Evolutionary conservation across 768 basidiomycete genomes (phyloP).

Genomic region (Rhizopogon vesiculosus): DNA sequence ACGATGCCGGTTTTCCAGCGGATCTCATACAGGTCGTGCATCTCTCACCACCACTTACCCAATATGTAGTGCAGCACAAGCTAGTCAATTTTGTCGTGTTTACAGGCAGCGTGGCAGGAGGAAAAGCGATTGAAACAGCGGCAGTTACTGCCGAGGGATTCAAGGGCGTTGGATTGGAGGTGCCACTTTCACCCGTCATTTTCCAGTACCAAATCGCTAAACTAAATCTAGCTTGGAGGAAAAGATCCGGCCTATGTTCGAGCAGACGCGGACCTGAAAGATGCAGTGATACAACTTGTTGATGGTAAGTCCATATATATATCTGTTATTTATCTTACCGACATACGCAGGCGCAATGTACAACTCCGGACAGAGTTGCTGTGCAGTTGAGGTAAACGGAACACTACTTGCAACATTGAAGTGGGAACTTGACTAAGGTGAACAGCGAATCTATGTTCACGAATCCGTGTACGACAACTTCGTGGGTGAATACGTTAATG

Average conservation of each 20-base stretch:
- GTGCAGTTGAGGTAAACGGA: constrained; percentile 72
- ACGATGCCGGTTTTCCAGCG: constrained; percentile 73
- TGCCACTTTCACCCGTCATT: constrained; percentile 20
- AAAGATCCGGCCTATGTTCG: constrained; percentile 98
- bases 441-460: constrained; percentile 90
- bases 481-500: constrained; percentile 63
- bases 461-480: constrained; percentile 78
- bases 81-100: constrained; percentile 81
- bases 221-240: constrained; percentile 68
- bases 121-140: constrained; percentile 65
- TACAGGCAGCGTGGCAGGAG: constrained; percentile 83
- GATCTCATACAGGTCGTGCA: constrained; percentile 75
- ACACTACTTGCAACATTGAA: not conserved
- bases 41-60: constrained; percentile 58
- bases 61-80: constrained; percentile 57
- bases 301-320: constrained; percentile 55
- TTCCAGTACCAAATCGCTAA: constrained; percentile 3
- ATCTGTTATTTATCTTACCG: not conserved
- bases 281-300: constrained; percentile 80
- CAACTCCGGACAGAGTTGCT: constrained; percentile 98
- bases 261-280: constrained; percentile 78
- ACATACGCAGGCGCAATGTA: constrained; percentile 71
- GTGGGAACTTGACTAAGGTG: not conserved
- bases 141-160: constrained; percentile 66
- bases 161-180: constrained; percentile 86